Conservation (phyloP, 2,329 filamentous ascomycete genomes). For the Hypoxylon sp. region DNA sequence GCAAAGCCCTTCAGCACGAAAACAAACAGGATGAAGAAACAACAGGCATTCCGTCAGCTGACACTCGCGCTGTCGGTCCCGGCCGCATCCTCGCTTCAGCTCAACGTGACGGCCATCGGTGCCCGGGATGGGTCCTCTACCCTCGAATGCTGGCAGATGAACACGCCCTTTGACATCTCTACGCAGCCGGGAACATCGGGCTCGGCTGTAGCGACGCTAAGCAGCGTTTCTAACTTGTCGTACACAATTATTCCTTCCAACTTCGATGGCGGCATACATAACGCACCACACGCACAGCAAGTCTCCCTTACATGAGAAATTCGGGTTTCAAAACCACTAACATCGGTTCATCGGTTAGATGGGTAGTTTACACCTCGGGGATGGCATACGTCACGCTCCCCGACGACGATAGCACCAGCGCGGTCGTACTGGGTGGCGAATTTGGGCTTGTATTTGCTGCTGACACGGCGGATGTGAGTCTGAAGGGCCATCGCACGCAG, state of each 20-base stretch:
- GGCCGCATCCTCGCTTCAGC: slow-evolving; percentile 33
- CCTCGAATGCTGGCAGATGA: slow-evolving; percentile 58
- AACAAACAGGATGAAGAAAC: background rate
- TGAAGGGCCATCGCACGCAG: slow-evolving; percentile 19
- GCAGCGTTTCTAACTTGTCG: slow-evolving; percentile 50
- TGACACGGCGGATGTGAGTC: slow-evolving; percentile 52
- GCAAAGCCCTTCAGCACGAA: background rate
- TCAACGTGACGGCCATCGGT: slow-evolving; percentile 56
- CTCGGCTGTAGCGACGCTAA: slow-evolving; percentile 48
- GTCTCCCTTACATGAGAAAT: slow-evolving; percentile 23
- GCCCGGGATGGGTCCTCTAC: slow-evolving; percentile 53
- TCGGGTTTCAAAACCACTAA: background rate
- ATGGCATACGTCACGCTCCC: slow-evolving; percentile 58
- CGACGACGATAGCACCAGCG: slow-evolving; percentile 48
- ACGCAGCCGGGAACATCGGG: slow-evolving; percentile 52
- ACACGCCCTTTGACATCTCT: slow-evolving; percentile 52
- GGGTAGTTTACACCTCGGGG: slow-evolving; percentile 55
- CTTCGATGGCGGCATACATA: slow-evolving; percentile 57
- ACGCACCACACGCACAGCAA: slow-evolving; percentile 57
- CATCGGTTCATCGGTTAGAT: slow-evolving; percentile 41
- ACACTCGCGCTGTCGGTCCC: background rate
- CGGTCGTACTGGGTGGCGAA: slow-evolving; percentile 54
- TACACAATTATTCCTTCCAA: slow-evolving; percentile 53
- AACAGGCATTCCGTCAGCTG: background rate
- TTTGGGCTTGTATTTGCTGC: slow-evolving; percentile 57